phyloP scores from a whole-genome alignment of 441 rosid genomes.

The Adansonia gregorii region DNA sequence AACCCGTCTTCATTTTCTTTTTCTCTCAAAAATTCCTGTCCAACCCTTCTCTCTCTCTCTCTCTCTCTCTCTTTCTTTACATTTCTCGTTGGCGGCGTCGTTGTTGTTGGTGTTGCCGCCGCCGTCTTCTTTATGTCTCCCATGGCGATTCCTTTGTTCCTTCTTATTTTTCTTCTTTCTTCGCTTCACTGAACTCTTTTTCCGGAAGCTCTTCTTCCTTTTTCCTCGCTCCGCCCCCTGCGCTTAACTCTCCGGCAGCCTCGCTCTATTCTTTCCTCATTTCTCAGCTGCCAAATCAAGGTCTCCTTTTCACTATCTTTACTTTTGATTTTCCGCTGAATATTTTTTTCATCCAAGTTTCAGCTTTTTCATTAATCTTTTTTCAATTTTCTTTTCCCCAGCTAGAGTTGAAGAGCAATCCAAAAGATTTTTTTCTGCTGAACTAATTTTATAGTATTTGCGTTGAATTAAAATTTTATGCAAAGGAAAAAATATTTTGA shows the following conservation, averaged over 20 bases:
- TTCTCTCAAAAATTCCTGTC: neutral
- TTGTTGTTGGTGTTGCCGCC: neutral
- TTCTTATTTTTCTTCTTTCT: neutral
- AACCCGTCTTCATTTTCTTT: neutral
- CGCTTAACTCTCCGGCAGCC: neutral
- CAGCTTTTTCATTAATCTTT: neutral
- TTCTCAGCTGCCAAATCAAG: neutral
- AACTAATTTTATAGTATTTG: neutral
- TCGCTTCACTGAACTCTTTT: neutral
- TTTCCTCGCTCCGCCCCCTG: neutral
- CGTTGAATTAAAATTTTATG: neutral
- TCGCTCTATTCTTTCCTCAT: neutral
- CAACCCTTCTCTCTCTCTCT: neutral
- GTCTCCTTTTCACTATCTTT: neutral
- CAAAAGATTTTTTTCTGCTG: neutral
- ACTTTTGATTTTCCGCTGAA: neutral
- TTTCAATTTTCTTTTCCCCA: neutral
- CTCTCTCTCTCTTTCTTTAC: neutral
- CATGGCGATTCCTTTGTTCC: neutral
- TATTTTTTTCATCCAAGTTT: neutral
- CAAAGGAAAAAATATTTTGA: neutral
- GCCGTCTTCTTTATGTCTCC: neutral
- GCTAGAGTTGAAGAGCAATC: neutral
- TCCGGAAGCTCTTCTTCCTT: conserved; percentile 2
- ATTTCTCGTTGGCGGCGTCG: neutral